phyloP scores from a whole-genome alignment of 495 filamentous ascomycete species.

The Talaromyces ruber region DNA sequence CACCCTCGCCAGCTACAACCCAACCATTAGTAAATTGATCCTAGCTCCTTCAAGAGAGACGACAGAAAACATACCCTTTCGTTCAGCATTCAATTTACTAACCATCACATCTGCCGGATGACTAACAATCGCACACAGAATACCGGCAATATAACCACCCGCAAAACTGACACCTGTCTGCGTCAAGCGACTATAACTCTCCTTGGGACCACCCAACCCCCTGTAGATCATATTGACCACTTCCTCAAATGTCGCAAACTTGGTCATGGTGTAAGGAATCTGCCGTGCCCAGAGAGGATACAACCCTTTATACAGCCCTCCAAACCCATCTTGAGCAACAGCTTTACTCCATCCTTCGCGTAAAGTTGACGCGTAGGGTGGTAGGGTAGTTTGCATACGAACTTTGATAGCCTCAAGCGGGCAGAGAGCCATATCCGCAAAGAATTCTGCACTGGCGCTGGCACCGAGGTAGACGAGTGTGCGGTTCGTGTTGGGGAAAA shows the following conservation, averaged over 20 bases:
- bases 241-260: constrained; percentile 68
- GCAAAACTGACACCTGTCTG: constrained; percentile 64
- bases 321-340: constrained; percentile 48
- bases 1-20: constrained; percentile 49
- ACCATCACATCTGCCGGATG: constrained; percentile 69
- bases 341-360: constrained; percentile 57
- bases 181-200: constrained; percentile 49
- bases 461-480: constrained; percentile 58
- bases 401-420: constrained; percentile 67
- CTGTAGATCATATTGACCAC: constrained; percentile 56
- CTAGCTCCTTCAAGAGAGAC: not conserved
- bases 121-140: constrained; percentile 58
- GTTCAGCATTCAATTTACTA: constrained; percentile 58
- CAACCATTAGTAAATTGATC: constrained; percentile 7
- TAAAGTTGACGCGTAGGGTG: constrained; percentile 52
- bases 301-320: constrained; percentile 59
- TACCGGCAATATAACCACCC: constrained; percentile 65
- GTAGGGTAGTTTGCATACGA: constrained; percentile 63
- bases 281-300: constrained; percentile 64
- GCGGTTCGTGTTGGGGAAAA: constrained; percentile 54
- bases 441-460: constrained; percentile 57
- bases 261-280: constrained; percentile 70
- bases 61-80: constrained; percentile 40
- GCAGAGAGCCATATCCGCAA: constrained; percentile 60
- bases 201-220: constrained; percentile 56